These are phyloP conservation scores for Penicillium coffeae DNA, from an alignment of 495 filamentous ascomycete species.

Conservation along the genomic window DNA sequence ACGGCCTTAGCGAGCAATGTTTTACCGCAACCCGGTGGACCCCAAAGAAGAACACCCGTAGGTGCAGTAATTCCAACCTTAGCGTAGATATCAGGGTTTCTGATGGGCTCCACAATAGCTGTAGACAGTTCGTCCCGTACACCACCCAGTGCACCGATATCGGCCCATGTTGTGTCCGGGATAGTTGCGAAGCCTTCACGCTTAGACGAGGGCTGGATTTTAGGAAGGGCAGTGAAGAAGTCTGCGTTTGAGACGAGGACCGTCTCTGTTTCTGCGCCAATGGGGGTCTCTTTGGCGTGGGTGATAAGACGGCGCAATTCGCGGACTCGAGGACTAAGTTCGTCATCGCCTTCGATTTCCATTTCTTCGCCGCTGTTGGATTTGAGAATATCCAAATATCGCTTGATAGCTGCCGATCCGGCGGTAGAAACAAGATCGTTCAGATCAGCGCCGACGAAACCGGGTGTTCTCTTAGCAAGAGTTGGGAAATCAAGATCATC, in stretches of 20 bases:
- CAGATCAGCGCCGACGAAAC: slow-evolving; percentile 94
- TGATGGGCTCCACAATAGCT: slow-evolving; percentile 91
- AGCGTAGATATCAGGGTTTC: slow-evolving; percentile 72
- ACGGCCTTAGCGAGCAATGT: slow-evolving; percentile 95
- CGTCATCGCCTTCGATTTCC: slow-evolving; percentile 46
- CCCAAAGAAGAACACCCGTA: slow-evolving; percentile 92
- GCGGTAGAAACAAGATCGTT: slow-evolving; percentile 75
- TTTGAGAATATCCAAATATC: slow-evolving; percentile 52
- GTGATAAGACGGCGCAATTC: slow-evolving; percentile 52
- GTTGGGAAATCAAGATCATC: slow-evolving; percentile 71
- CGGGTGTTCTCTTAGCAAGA: slow-evolving; percentile 87
- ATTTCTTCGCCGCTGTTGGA: slow-evolving; percentile 48
- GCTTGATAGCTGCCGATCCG: slow-evolving; percentile 61
- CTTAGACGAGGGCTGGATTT: slow-evolving; percentile 89
- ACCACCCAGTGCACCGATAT: slow-evolving; percentile 80
- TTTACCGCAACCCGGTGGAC: slow-evolving; percentile 94
- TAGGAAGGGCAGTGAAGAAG: slow-evolving; percentile 72
- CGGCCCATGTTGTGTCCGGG: slow-evolving; percentile 91
- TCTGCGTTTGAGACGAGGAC: slow-evolving; percentile 57
- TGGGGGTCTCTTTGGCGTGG: slow-evolving; percentile 47
- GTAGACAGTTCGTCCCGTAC: slow-evolving; percentile 80
- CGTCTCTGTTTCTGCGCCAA: slow-evolving; percentile 39
- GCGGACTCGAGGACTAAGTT: slow-evolving; percentile 40
- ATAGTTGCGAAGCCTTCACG: slow-evolving; percentile 96
- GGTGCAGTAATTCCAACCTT: slow-evolving; percentile 82